These are phyloP conservation scores for Lepiota venenata DNA, from an alignment of 768 basidiomycete species.

Conservation along the genomic window DNA sequence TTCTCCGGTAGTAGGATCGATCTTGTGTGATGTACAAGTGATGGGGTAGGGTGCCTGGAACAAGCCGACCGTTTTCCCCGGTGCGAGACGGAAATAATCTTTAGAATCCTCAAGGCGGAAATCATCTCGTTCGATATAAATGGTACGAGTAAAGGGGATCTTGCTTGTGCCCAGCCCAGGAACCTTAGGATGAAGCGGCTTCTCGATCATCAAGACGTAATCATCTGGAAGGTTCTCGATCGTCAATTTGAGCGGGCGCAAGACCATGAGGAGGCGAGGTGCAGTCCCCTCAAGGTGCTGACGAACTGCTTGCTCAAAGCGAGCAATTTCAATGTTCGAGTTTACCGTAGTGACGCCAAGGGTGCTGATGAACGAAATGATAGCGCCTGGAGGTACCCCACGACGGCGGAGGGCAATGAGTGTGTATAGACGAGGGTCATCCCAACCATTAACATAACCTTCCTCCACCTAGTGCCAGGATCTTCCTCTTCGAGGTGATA, in stretches of 20 bases:
- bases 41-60: slow-evolving; percentile 93
- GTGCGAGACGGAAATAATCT: slow-evolving; percentile 97
- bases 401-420: slow-evolving; percentile 93
- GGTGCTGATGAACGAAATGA: slow-evolving; percentile 87
- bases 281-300: slow-evolving; percentile 87
- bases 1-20: slow-evolving; percentile 64
- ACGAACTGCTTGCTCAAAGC: slow-evolving; percentile 89
- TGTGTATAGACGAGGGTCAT: slow-evolving; percentile 96
- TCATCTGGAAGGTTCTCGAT: slow-evolving; percentile 91
- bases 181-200: slow-evolving; percentile 92
- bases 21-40: slow-evolving; percentile 88
- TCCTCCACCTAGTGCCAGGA: slow-evolving; percentile 84
- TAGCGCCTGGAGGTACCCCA: slow-evolving; percentile 95
- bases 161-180: slow-evolving; percentile 79
- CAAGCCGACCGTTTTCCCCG: slow-evolving; percentile 95
- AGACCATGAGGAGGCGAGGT: slow-evolving; percentile 87
- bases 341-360: slow-evolving; percentile 90
- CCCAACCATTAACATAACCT: slow-evolving; percentile 87
- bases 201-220: slow-evolving; percentile 79
- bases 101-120: slow-evolving; percentile 89
- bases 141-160: slow-evolving; percentile 81
- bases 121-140: slow-evolving; percentile 93
- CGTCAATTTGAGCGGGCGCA: slow-evolving; percentile 85
- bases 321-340: slow-evolving; percentile 80
- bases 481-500: slow-evolving; percentile 96